Base-by-base conservation (phyloP, 345 rosid genomes). In the Rhodamnia rubescens region DNA sequence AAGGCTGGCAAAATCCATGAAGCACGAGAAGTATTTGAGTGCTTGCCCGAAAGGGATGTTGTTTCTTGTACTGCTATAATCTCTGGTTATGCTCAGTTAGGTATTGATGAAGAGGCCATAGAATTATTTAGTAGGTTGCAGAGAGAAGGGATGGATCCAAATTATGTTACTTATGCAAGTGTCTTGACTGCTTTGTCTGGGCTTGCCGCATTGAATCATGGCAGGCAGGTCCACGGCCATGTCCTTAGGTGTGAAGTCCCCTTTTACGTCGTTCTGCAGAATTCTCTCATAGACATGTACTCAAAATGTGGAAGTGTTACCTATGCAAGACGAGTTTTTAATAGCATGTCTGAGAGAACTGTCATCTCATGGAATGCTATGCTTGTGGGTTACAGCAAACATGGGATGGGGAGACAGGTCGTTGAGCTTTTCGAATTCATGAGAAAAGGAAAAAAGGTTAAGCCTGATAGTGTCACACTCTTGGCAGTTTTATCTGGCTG, bases 51-150 rank as follows among this genome's bases (percentile, higher is more conserved):
- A 88, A 93, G 98, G 91, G 98, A 96, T 91, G 99, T 96, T 89
- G 99, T 95, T 84, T 92, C 96, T 24, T 97, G 99, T 84, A 97
- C 98, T 22, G 97, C 98, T 56, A 93, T 95, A n/a, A 91, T 97
- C 85, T 92, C 95, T 57, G 99, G 98, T n/a, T 97, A 94, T 85
- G 95, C 98, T 13, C 98, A 97, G 50, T 75, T 95, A 59, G 97
- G 98, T 82, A 90, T 90, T 54, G 98, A 95, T 82, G 94, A 90
- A 87, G 96, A 94, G 74, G 98, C 98, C 56, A 81, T 97, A n/a
- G 90, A 92, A 86, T 87, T 92, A 74, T 97, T 97, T 85, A 91
- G 91, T 85, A 90, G 88, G 85, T 89, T 95, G 87, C 91, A 90
- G 87, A 86, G 84, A 74, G 93, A 97, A 88, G 98, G 98, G 82